Evolutionary conservation across 805 yeast genomes (phyloP).

Genomic region (Metschnikowia borealis): DNA sequence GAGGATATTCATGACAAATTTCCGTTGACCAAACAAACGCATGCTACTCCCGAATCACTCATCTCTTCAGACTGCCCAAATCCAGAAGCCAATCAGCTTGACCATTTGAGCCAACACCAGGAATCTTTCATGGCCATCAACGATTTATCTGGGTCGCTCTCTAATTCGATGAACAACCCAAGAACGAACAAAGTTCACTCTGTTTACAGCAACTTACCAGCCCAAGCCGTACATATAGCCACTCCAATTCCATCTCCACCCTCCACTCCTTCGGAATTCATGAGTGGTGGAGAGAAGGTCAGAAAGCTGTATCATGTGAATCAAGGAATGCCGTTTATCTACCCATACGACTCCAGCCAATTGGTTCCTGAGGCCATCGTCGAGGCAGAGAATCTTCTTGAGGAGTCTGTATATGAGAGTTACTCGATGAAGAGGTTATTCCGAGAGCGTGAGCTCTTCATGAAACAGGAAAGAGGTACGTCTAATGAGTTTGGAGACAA

Average conservation of each 20-base stretch:
- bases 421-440: slow-evolving; percentile 69
- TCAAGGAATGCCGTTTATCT: slow-evolving; percentile 62
- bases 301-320: slow-evolving; percentile 61
- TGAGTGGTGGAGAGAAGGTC: slow-evolving; percentile 47
- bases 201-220: slow-evolving; percentile 43
- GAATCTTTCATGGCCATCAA: slow-evolving; percentile 34
- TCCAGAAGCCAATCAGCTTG: neutral
- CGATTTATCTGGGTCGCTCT: slow-evolving; percentile 48
- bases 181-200: slow-evolving; percentile 47
- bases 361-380: slow-evolving; percentile 66
- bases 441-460: slow-evolving; percentile 65
- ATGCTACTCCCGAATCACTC: neutral
- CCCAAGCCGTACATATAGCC: slow-evolving; percentile 64
- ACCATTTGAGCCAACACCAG: neutral
- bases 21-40: slow-evolving; percentile 47
- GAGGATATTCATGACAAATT: slow-evolving; percentile 71
- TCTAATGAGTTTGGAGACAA: slow-evolving; percentile 12
- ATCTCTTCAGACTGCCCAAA: slow-evolving; percentile 1
- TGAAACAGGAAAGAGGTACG: slow-evolving; percentile 66
- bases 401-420: slow-evolving; percentile 58
- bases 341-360: slow-evolving; percentile 42
- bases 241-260: slow-evolving; percentile 90
- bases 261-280: slow-evolving; percentile 38
- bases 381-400: slow-evolving; percentile 73
- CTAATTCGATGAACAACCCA: slow-evolving; percentile 58